Evolutionary conservation across 495 filamentous ascomycete genomes (phyloP).

Genomic region (Tetracladium setigerum): DNA sequence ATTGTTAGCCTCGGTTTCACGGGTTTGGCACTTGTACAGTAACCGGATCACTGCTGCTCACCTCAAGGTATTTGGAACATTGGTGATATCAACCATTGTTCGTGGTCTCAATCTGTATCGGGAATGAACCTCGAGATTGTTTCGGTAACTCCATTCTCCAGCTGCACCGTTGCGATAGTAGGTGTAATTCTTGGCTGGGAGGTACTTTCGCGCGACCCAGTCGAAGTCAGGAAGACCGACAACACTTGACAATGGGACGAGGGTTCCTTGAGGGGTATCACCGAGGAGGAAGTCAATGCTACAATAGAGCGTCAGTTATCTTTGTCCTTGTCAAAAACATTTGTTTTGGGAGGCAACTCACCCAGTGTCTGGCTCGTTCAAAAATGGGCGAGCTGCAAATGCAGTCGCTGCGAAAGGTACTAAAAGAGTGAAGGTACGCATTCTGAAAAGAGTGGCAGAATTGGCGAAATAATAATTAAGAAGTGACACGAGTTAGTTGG

Average conservation of each 20-base stretch:
- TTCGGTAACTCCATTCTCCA: constrained; percentile 34
- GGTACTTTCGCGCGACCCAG: constrained; percentile 24
- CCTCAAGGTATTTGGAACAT: constrained; percentile 23
- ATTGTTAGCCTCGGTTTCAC: no score
- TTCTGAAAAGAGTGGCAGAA: no score
- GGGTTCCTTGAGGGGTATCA: constrained; percentile 16
- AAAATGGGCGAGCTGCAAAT: background rate
- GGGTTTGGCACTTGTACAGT: no score
- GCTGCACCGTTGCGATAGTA: constrained; percentile 35
- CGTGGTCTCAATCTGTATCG: constrained; percentile 22
- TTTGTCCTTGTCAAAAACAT: background rate
- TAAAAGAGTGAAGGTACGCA: background rate
- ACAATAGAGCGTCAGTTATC: constrained; percentile 3
- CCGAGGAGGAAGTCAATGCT: constrained; percentile 20
- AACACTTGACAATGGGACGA: constrained; percentile 21
- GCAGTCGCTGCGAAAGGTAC: background rate
- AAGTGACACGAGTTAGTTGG: no score
- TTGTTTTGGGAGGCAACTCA: constrained; percentile 2
- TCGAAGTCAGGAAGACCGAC: constrained; percentile 31
- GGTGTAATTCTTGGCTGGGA: constrained; percentile 25
- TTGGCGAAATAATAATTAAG: no score
- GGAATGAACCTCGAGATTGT: constrained; percentile 31
- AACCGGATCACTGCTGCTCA: no score
- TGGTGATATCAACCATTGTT: constrained; percentile 26
- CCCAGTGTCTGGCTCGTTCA: constrained; percentile 26